These are phyloP conservation scores for Pontederia paniculata DNA, from an alignment of 176 grass and related monocot species.

Conservation along the genomic window DNA sequence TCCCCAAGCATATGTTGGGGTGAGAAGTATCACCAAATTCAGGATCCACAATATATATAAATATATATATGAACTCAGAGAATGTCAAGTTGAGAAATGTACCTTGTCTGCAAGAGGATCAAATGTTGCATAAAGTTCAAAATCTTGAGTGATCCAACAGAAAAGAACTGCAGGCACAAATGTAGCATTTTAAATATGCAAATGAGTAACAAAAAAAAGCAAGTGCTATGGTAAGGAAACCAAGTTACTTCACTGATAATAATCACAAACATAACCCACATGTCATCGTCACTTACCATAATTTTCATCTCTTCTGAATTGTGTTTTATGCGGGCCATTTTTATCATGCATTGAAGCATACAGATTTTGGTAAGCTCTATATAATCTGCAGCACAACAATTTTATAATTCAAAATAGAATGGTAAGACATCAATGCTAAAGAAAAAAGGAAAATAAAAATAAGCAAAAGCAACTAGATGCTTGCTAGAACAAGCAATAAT, in stretches of 20 bases:
- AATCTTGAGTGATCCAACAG: conserved; percentile 96
- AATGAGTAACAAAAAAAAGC: background rate
- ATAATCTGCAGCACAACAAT: conserved; percentile 46
- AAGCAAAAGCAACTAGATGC: background rate
- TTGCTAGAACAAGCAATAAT: conserved; percentile 13
- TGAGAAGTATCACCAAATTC: too few species aligned
- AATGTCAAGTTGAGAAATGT: background rate
- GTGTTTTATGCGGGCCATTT: conserved; percentile 88
- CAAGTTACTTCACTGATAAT: background rate
- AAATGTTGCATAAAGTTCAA: conserved; percentile 91
- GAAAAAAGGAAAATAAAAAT: background rate
- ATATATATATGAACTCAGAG: too few species aligned
- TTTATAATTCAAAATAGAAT: conserved; percentile 4
- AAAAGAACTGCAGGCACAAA: conserved; percentile 45
- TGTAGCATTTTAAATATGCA: background rate
- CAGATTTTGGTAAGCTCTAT: conserved; percentile 78
- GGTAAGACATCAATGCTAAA: background rate
- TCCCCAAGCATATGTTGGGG: too few species aligned
- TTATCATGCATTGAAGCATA: conserved; percentile 91
- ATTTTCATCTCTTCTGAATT: conserved; percentile 76
- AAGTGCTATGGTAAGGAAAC: background rate
- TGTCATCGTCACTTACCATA: conserved; percentile 32
- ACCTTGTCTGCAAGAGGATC: conserved; percentile 88
- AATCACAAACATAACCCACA: background rate
- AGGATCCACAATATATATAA: too few species aligned